Evolutionary conservation across 2,329 filamentous ascomycete species (phyloP).

Genomic region (Taxawa tesnikishii): DNA sequence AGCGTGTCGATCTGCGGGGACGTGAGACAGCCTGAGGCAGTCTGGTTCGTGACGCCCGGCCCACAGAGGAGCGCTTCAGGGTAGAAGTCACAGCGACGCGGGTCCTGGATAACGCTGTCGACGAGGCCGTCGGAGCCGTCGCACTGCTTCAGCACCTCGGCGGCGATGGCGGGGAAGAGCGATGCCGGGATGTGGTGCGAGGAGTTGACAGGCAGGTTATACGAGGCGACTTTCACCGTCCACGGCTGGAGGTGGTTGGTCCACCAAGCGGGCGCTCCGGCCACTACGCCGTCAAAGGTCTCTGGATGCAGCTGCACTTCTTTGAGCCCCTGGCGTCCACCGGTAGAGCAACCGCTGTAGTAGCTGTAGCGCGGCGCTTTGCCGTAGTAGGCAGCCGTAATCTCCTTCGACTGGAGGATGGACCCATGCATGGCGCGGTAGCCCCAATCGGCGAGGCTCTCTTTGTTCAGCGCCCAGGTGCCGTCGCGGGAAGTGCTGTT

Average conservation of each 20-base stretch:
- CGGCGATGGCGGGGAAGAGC: conserved; percentile 32
- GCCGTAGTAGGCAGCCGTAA: conserved; percentile 38
- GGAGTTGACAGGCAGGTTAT: conserved; percentile 34
- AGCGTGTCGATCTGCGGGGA: conserved; percentile 30
- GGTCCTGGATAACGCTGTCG: conserved; percentile 39
- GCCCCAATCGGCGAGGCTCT: conserved; percentile 25
- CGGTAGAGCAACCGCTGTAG: conserved; percentile 47
- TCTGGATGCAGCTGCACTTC: conserved; percentile 40
- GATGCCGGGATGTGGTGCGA: conserved; percentile 30
- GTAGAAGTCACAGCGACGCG: conserved; percentile 32
- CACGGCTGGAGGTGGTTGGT: conserved; percentile 34
- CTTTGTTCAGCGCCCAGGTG: conserved; percentile 25
- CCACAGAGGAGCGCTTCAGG: conserved; percentile 29
- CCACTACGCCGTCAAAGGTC: conserved; percentile 46
- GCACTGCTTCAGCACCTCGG: conserved; percentile 37
- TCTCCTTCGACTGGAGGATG: conserved; percentile 33
- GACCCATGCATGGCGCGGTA: conserved; percentile 36
- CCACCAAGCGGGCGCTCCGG: conserved; percentile 41
- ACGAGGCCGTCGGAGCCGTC: conserved; percentile 36
- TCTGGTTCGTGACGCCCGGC: conserved; percentile 11
- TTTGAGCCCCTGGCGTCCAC: conserved; percentile 46
- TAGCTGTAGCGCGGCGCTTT: conserved; percentile 34
- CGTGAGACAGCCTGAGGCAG: conserved; percentile 28
- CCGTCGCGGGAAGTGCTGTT: conserved; percentile 22
- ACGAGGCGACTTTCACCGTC: conserved; percentile 31